phyloP scores from a whole-genome alignment of 345 rosid genomes.

The Eucalyptus curtisii region DNA sequence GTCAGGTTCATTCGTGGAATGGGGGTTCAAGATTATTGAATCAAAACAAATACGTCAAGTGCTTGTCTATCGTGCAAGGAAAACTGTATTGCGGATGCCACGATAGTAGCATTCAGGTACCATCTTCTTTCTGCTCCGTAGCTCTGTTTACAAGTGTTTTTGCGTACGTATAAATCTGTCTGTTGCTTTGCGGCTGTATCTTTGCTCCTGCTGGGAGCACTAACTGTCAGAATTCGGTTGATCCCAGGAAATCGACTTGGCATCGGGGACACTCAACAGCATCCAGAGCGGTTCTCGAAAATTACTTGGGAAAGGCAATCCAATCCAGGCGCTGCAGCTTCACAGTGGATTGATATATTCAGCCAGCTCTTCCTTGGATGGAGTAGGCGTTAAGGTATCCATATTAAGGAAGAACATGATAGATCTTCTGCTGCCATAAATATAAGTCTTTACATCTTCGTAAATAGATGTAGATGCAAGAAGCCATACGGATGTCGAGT shows the following conservation, averaged over 20 bases:
- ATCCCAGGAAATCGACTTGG: conserved; percentile 59
- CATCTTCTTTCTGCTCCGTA: neutral
- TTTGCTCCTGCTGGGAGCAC: neutral
- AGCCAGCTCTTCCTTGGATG: conserved; percentile 42
- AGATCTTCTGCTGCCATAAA: neutral
- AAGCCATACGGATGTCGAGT: neutral
- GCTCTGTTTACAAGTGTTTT: neutral
- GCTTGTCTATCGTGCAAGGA: conserved; percentile 42
- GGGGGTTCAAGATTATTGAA: conserved; percentile 42
- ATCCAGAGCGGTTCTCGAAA: conserved; percentile 55
- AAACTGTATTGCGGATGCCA: conserved; percentile 61
- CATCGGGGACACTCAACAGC: conserved; percentile 38
- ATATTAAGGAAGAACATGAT: neutral
- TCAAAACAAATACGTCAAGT: conserved; percentile 31
- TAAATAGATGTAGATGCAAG: neutral
- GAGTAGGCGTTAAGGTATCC: conserved; percentile 48
- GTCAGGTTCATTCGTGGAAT: conserved; percentile 55
- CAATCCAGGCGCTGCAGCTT: conserved; percentile 37
- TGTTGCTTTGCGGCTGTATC: neutral
- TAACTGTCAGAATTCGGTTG: neutral
- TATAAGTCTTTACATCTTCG: neutral
- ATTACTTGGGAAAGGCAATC: conserved; percentile 42
- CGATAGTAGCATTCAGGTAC: conserved; percentile 61
- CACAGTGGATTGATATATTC: conserved; percentile 37
- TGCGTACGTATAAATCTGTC: neutral